Conservation (phyloP, 352 stramenopile species). For the Pythium phragmiticola region DNA sequence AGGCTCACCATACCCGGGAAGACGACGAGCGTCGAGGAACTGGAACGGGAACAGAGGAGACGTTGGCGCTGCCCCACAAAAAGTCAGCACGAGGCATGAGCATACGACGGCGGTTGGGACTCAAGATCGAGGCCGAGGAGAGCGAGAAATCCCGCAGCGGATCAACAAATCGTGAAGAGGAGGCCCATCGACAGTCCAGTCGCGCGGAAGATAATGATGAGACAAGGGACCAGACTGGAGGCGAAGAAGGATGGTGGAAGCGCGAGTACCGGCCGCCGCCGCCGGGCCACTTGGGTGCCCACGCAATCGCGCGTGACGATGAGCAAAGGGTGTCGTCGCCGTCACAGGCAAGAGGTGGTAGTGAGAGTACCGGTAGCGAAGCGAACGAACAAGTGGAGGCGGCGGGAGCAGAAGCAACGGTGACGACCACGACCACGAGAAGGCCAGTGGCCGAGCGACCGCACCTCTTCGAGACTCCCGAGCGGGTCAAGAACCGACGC, state of each 20-base stretch:
- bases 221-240: background rate
- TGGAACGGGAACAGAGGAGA: too few relatives aligned
- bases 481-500: slow-evolving; percentile 33
- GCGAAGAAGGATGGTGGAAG: slow-evolving; percentile 29
- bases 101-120: slow-evolving; percentile 19
- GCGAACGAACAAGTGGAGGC: background rate
- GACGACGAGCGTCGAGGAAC: background rate
- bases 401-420: too few relatives aligned
- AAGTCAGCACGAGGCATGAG: slow-evolving; percentile 22
- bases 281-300: slow-evolving; percentile 30
- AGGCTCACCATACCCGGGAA: too few relatives aligned
- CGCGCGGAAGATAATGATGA: background rate
- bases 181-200: background rate
- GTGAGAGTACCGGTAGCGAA: background rate
- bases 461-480: slow-evolving; percentile 39
- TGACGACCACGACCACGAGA: too few relatives aligned
- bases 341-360: background rate
- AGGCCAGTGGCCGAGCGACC: background rate
- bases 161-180: background rate
- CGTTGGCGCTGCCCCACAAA: slow-evolving; percentile 2
- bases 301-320: slow-evolving; percentile 18
- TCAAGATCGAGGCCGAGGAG: slow-evolving; percentile 29
- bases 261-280: slow-evolving; percentile 27
- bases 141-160: background rate
- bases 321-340: slow-evolving; percentile 7